Evolutionary conservation across 495 filamentous ascomycete species (phyloP).

Genomic region (Corynascus novoguineensis): DNA sequence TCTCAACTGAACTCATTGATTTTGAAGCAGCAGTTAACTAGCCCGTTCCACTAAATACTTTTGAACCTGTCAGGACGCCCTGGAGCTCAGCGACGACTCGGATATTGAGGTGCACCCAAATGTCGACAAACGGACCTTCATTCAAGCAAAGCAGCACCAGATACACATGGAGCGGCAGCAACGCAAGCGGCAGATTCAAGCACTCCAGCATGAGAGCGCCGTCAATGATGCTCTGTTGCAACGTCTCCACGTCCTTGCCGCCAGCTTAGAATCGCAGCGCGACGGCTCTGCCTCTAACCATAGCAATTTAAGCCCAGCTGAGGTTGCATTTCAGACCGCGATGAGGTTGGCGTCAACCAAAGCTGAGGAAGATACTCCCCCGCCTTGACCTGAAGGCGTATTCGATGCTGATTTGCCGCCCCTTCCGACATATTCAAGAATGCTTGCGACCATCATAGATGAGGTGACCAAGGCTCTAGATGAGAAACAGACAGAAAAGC

Average conservation of each 20-base stretch:
- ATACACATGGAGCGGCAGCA: conserved; percentile 85
- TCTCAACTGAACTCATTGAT: too few relatives aligned
- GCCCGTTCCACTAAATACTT: not conserved
- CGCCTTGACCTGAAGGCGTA: conserved; percentile 65
- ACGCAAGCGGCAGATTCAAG: conserved; percentile 80
- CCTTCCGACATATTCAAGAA: conserved; percentile 79
- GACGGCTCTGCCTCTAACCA: conserved; percentile 60
- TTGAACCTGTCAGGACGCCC: conserved; percentile 54
- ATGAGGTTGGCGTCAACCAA: conserved; percentile 66
- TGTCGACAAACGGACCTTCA: conserved; percentile 97
- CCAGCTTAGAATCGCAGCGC: conserved; percentile 44
- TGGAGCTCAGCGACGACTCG: conserved; percentile 95
- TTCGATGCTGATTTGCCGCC: conserved; percentile 60
- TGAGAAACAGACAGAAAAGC: conserved; percentile 48
- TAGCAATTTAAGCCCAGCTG: conserved; percentile 60
- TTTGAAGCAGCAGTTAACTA: not conserved
- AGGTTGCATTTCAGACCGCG: conserved; percentile 77
- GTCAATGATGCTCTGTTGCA: conserved; percentile 82
- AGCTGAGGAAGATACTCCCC: conserved; percentile 66
- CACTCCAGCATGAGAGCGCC: conserved; percentile 81
- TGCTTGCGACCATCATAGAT: conserved; percentile 88
- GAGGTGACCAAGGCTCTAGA: conserved; percentile 87
- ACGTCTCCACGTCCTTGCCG: not conserved
- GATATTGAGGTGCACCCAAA: conserved; percentile 98
- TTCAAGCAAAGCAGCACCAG: conserved; percentile 93